Evolutionary conservation across 371 early-diverging fungal genomes (phyloP).

Genomic region (Mucor velutinosus): DNA sequence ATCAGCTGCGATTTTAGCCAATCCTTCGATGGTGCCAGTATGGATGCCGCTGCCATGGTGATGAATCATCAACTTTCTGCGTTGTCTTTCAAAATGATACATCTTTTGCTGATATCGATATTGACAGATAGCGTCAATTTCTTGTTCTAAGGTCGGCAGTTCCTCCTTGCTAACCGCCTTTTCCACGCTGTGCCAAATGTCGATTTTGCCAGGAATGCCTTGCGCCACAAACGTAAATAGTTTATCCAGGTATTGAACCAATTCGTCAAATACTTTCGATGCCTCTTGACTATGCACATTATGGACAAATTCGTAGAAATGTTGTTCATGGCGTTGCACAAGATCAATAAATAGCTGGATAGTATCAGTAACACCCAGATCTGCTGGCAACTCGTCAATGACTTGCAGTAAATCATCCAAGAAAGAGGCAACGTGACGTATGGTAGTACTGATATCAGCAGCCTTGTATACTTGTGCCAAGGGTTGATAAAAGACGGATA

Average conservation of each 20-base stretch:
- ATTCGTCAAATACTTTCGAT: constrained; percentile 46
- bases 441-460: constrained; percentile 65
- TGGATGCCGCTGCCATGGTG: background rate
- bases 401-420: constrained; percentile 60
- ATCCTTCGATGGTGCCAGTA: background rate
- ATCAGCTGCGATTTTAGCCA: constrained; percentile 14
- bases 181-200: constrained; percentile 20
- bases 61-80: constrained; percentile 18
- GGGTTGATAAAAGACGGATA: constrained; percentile 68
- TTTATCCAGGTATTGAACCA: constrained; percentile 43
- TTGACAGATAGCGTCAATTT: constrained; percentile 43
- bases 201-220: constrained; percentile 36
- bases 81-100: constrained; percentile 27
- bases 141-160: constrained; percentile 14
- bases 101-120: constrained; percentile 39
- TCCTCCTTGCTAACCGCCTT: constrained; percentile 13
- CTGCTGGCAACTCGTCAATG: constrained; percentile 32
- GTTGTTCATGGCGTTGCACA: constrained; percentile 57
- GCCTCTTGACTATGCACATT: constrained; percentile 60
- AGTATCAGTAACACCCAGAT: constrained; percentile 23
- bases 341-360: constrained; percentile 48
- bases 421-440: constrained; percentile 59
- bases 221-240: constrained; percentile 33
- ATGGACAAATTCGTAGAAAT: constrained; percentile 65
- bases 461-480: constrained; percentile 68